Conservation (phyloP, 2,329 filamentous ascomycete species). For the Xylariaceae sp. region DNA sequence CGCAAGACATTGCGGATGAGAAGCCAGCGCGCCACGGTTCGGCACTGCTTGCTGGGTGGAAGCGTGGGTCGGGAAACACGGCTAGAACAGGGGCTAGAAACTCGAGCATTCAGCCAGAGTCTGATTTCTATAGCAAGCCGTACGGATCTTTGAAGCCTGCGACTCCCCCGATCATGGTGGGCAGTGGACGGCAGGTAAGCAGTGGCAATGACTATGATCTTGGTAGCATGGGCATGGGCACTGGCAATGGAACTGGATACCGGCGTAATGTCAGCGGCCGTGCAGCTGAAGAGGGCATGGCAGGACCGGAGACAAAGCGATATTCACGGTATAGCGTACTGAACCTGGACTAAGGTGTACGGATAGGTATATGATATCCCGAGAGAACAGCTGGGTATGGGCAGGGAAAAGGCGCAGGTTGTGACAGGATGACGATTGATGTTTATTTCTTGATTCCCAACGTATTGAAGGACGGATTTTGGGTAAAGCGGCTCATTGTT, state of each 20-base stretch:
- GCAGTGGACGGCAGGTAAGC: conserved; percentile 48
- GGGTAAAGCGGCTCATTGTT: neutral
- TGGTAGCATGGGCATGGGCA: conserved; percentile 15
- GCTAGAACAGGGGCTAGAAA: conserved; percentile 19
- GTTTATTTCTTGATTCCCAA: neutral
- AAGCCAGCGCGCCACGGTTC: conserved; percentile 15
- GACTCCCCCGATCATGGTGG: conserved; percentile 51
- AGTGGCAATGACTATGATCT: conserved; percentile 52
- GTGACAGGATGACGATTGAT: too few species aligned
- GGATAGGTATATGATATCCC: neutral
- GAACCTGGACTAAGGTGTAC: conserved; percentile 4
- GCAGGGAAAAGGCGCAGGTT: conserved; percentile 2
- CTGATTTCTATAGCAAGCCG: conserved; percentile 49
- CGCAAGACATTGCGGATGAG: conserved; percentile 35
- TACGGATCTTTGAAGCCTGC: conserved; percentile 54
- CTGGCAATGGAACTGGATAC: conserved; percentile 32
- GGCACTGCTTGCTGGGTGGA: conserved; percentile 9
- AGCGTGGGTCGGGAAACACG: conserved; percentile 6
- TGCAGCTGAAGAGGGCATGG: conserved; percentile 66
- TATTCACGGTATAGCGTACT: conserved; percentile 25
- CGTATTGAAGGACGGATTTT: neutral
- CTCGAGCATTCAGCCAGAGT: conserved; percentile 47
- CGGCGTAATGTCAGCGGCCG: conserved; percentile 67
- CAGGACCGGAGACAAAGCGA: conserved; percentile 23
- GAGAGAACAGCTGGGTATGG: neutral